These are phyloP conservation scores for Psilocybe mexicana DNA, from an alignment of 1,284 basidiomycete genomes.

Conservation along the genomic window DNA sequence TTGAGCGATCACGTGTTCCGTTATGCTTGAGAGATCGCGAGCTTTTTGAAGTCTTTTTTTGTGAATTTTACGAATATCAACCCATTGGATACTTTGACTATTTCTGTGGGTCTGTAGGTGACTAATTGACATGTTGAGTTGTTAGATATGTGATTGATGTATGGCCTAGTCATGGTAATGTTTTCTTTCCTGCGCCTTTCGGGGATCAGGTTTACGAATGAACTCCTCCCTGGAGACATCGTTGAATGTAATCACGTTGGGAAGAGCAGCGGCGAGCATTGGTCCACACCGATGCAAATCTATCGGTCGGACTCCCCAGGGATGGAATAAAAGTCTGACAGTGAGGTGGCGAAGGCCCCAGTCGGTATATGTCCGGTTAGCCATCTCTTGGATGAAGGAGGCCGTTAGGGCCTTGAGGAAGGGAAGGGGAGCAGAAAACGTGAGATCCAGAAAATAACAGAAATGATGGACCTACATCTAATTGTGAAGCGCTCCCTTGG, in stretches of 20 bases:
- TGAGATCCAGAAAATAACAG: too few relatives aligned
- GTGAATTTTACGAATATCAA: too few relatives aligned
- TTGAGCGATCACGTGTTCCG: too few relatives aligned
- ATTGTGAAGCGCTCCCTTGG: not conserved
- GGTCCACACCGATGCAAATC: slow-evolving; percentile 5
- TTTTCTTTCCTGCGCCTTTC: too few relatives aligned
- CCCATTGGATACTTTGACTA: too few relatives aligned
- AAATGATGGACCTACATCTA: not conserved
- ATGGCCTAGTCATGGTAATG: too few relatives aligned
- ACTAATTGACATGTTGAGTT: too few relatives aligned
- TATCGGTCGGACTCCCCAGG: not conserved
- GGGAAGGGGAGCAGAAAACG: too few relatives aligned
- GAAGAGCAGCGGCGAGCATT: slow-evolving; percentile 1
- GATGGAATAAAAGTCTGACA: not conserved
- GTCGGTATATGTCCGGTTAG: not conserved
- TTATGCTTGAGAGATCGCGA: too few relatives aligned
- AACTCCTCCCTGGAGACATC: not conserved
- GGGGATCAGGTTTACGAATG: not conserved
- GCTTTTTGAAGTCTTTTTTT: too few relatives aligned
- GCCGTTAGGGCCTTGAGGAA: not conserved
- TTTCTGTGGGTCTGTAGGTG: too few relatives aligned
- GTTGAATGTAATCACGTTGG: slow-evolving; percentile 1
- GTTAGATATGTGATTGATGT: too few relatives aligned
- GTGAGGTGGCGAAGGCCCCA: not conserved
- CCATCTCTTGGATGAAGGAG: not conserved